Evolutionary conservation across 805 yeast species (phyloP).

Genomic region (Zygosaccharomyces pseudorouxii): DNA sequence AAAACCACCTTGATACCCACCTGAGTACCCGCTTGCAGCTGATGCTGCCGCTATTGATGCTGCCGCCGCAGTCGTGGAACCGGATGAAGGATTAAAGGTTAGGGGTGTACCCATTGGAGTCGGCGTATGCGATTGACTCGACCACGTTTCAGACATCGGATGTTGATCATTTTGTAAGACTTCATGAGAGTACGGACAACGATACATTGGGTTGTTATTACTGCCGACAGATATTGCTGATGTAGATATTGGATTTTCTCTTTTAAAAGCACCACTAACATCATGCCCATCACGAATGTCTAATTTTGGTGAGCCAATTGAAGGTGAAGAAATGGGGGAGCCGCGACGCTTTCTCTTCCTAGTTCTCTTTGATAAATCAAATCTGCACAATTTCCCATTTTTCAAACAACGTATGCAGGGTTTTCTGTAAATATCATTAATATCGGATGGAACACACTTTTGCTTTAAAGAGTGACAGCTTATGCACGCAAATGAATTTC

Average conservation of each 20-base stretch:
- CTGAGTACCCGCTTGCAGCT: background rate
- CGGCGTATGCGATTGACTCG: background rate
- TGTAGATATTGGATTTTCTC: background rate
- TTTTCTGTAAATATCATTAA: conserved; percentile 45
- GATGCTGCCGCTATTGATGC: background rate
- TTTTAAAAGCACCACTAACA: background rate
- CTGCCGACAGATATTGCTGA: background rate
- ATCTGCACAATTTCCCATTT: conserved; percentile 58
- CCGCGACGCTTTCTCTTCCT: conserved; percentile 38
- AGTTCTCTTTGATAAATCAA: conserved; percentile 56
- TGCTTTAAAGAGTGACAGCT: conserved; percentile 77
- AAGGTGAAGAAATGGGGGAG: conserved; percentile 6
- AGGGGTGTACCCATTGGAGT: background rate
- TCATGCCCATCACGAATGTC: conserved; percentile 1
- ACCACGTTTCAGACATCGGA: background rate
- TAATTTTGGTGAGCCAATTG: background rate
- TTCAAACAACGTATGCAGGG: conserved; percentile 73
- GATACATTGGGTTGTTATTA: background rate
- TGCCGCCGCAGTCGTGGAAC: too few relatives aligned
- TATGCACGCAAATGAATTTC: conserved; percentile 36
- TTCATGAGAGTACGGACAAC: background rate
- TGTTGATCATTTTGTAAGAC: background rate
- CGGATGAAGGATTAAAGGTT: background rate
- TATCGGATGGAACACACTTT: conserved; percentile 65
- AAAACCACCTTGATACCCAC: background rate